These are phyloP conservation scores for Neurospora intermedia DNA, from an alignment of 495 filamentous ascomycete genomes.

Conservation along the genomic window DNA sequence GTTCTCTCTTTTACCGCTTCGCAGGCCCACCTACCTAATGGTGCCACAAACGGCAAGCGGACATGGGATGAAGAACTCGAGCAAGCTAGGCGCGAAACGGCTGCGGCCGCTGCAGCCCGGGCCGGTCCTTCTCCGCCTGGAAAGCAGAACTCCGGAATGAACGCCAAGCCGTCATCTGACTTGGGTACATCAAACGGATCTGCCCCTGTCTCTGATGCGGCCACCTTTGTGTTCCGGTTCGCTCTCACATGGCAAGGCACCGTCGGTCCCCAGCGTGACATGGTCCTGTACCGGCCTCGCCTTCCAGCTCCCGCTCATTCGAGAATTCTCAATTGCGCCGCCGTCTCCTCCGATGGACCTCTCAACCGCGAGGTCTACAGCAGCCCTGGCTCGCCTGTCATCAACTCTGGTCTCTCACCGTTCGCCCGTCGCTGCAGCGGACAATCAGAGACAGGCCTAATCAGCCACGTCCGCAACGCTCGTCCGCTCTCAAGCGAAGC, in stretches of 20 bases:
- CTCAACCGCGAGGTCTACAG: slow-evolving; percentile 6
- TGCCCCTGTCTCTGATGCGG: slow-evolving; percentile 30
- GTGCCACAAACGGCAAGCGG: slow-evolving; percentile 8
- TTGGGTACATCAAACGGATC: slow-evolving; percentile 32
- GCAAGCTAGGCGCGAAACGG: slow-evolving; percentile 32
- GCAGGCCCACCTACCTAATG: slow-evolving; percentile 4
- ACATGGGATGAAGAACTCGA: slow-evolving; percentile 32
- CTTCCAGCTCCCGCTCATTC: slow-evolving; percentile 63
- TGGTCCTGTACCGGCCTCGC: slow-evolving; percentile 55
- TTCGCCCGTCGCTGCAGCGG: slow-evolving; percentile 35
- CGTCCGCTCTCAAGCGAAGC: slow-evolving; percentile 14
- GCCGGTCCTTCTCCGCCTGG: slow-evolving; percentile 23
- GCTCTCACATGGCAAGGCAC: slow-evolving; percentile 23
- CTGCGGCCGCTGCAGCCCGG: slow-evolving; percentile 16
- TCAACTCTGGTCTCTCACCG: slow-evolving; percentile 29
- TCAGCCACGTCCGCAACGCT: slow-evolving; percentile 37
- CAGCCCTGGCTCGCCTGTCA: slow-evolving; percentile 27
- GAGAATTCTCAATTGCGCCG: slow-evolving; percentile 33
- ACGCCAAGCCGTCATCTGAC: slow-evolving; percentile 23
- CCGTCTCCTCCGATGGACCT: not conserved
- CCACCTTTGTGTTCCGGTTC: slow-evolving; percentile 37
- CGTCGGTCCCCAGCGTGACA: slow-evolving; percentile 22
- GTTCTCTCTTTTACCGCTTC: slow-evolving; percentile 45
- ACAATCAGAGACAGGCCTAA: slow-evolving; percentile 29
- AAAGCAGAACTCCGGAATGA: slow-evolving; percentile 12